Percentiles rank a stretch among this genome's conserved stretches.
Evolutionary conservation across 768 basidiomycete genomes (phyloP).

Genomic region (Trametes meyenii): DNA sequence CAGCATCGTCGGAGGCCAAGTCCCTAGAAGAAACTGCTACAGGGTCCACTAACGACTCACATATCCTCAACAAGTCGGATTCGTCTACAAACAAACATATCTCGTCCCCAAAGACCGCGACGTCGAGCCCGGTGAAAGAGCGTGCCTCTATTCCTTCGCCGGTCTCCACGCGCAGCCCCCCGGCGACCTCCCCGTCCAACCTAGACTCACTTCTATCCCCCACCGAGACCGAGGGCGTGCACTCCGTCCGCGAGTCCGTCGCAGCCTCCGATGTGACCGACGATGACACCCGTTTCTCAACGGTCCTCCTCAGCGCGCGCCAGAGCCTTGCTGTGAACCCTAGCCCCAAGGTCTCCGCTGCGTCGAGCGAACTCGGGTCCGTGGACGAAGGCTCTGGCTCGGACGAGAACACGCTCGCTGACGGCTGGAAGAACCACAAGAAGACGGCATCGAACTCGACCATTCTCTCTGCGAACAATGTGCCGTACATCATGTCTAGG

Average conservation of each 20-base stretch:
- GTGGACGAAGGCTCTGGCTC: conserved; percentile 18
- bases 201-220: conserved; percentile 38
- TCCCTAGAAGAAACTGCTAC: not conserved
- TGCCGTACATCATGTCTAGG: conserved; percentile 58
- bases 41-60: not conserved
- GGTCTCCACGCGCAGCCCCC: not conserved
- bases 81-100: not conserved
- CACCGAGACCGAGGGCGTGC: conserved; percentile 27
- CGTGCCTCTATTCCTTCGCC: not conserved
- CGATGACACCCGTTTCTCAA: conserved; percentile 54
- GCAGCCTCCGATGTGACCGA: conserved; percentile 70
- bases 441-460: conserved; percentile 65
- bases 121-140: not conserved
- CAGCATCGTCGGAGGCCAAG: too few species aligned
- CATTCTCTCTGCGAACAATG: conserved; percentile 52
- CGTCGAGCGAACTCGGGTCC: conserved; percentile 27
- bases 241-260: conserved; percentile 42
- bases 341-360: conserved; percentile 31
- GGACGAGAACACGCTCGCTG: conserved; percentile 27
- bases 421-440: conserved; percentile 46
- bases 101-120: not conserved
- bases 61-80: not conserved
- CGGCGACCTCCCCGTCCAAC: conserved; percentile 17
- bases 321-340: conserved; percentile 37
- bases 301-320: conserved; percentile 46